These are phyloP conservation scores for Osmanthus fragrans DNA, from an alignment of 257 asterid genomes.

Conservation along the genomic window DNA sequence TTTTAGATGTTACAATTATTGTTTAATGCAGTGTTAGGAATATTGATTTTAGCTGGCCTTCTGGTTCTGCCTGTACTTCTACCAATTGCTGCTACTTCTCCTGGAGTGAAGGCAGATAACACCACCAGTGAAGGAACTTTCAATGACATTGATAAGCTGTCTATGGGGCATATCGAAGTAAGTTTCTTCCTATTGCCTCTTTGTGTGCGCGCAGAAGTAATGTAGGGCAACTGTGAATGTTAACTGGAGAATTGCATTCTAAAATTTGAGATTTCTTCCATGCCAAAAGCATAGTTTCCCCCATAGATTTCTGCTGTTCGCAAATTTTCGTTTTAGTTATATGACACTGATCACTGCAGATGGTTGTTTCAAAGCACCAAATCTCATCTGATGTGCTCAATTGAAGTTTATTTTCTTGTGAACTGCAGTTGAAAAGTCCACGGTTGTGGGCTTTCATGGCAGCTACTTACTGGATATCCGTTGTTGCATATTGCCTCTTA, in stretches of 20 bases:
- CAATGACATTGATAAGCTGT: conserved; percentile 71
- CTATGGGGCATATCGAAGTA: conserved; percentile 76
- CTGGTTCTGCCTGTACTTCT: conserved; percentile 76
- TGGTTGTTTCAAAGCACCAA: neutral
- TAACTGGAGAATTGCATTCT: neutral
- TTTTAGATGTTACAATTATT: neutral
- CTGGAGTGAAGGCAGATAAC: conserved; percentile 28
- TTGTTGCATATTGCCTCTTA: conserved; percentile 58
- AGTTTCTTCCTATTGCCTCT: conserved; percentile 18
- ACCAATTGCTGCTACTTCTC: conserved; percentile 70
- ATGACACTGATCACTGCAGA: neutral
- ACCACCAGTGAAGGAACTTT: conserved; percentile 67
- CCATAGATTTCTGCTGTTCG: neutral
- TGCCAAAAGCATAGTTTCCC: neutral
- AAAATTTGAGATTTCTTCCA: neutral
- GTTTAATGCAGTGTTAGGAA: conserved; percentile 63
- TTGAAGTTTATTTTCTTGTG: conserved; percentile 7
- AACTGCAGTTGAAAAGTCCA: conserved; percentile 48
- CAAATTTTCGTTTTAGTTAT: neutral
- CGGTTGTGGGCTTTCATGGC: conserved; percentile 75
- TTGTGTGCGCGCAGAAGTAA: neutral
- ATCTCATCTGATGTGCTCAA: neutral
- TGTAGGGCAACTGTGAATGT: neutral
- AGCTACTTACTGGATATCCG: conserved; percentile 69
- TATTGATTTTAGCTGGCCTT: conserved; percentile 63